A percentile compares a stretch with the other conserved stretches of the same genome.
Conservation (phyloP, 1,139 yeast genomes). For the Cylindricascospora bacillispora region DNA sequence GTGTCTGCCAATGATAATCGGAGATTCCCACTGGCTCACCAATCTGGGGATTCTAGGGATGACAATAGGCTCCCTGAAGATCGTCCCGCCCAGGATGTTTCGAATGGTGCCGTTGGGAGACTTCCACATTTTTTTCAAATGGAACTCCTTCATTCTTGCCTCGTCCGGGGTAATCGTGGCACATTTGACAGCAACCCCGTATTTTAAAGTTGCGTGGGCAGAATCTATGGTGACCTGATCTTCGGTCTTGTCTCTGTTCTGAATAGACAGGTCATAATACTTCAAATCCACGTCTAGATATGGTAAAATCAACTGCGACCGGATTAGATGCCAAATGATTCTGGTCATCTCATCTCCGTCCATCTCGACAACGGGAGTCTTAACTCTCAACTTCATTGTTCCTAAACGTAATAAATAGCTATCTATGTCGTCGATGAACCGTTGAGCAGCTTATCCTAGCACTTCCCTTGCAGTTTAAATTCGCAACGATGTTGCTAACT, state of each 20-base stretch:
- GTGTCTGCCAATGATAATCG: slow-evolving; percentile 92
- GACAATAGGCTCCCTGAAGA: slow-evolving; percentile 91
- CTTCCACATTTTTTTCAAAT: slow-evolving; percentile 89
- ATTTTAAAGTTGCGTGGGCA: slow-evolving; percentile 77
- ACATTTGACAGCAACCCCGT: slow-evolving; percentile 90
- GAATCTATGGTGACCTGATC: slow-evolving; percentile 84
- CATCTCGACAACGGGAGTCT: slow-evolving; percentile 84
- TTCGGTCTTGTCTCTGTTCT: slow-evolving; percentile 73
- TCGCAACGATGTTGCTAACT: too few species aligned
- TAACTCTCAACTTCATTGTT: slow-evolving; percentile 54
- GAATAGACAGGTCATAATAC: slow-evolving; percentile 82
- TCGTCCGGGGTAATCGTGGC: slow-evolving; percentile 99
- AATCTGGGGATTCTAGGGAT: slow-evolving; percentile 80
- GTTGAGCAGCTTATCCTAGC: too few species aligned
- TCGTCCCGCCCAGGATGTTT: slow-evolving; percentile 90
- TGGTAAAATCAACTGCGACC: slow-evolving; percentile 70
- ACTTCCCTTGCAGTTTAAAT: too few species aligned
- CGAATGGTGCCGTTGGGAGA: slow-evolving; percentile 96
- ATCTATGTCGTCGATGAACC: too few species aligned
- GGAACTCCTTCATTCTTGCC: slow-evolving; percentile 81
- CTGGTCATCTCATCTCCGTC: slow-evolving; percentile 97
- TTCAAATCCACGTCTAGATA: slow-evolving; percentile 78
- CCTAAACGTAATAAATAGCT: too few species aligned
- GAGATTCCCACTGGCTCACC: slow-evolving; percentile 88
- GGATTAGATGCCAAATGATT: slow-evolving; percentile 81